Evolutionary conservation across 192 early-diverging fungal genomes (phyloP), one percentile per base, ranked within the genome.

Genomic region (Physocladia obscura): DNA sequence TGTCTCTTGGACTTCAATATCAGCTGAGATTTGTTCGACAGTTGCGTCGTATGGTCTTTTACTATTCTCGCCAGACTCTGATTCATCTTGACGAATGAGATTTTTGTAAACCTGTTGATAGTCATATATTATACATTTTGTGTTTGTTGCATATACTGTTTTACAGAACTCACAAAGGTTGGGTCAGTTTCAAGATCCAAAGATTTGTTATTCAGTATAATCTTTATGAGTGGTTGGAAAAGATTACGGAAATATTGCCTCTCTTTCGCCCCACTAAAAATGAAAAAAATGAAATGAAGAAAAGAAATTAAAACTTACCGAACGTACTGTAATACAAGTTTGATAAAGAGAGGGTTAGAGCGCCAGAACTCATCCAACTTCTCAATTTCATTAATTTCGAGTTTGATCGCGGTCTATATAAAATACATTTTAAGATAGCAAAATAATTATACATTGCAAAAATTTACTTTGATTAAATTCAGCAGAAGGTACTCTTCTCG

Each of bases 261-360:
- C 74, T 99, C 96, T 76, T 97, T 95, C 60, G 94, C 93, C 21
- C 96, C 94, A 63, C 91, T 86, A 57, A 13, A 47, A 27, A 52
- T 52, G 44, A 79, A 68, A 77, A 54, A 6, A 54, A 17, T 54
- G 26, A 40, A 62, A 27, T 26, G 0, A 62, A 62, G n/a, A 47
- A 17, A 39, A 48, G 2, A 30, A 48, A 4, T 13, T 21, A 13
- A 30, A 49, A 63, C 64, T 50, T 62, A 89, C 88, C 94, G 86
- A 74, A 92, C 94, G 75, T 94, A 95, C 63, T 98, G 93, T 31
- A 98, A 89, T 0, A 96, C 92, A 38, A 99, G 86, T 77, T 94
- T 94, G 84, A 99, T 93, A 76, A 98, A 98, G 29, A 95, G 88
- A 39, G 95, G 97, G 79, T 99, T 96, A 26, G 93, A 93, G 13